Evolutionary conservation across 257 asterid species (phyloP), one percentile per base, ranked within the genome.

Genomic region (Rauvolfia tetraphylla): DNA sequence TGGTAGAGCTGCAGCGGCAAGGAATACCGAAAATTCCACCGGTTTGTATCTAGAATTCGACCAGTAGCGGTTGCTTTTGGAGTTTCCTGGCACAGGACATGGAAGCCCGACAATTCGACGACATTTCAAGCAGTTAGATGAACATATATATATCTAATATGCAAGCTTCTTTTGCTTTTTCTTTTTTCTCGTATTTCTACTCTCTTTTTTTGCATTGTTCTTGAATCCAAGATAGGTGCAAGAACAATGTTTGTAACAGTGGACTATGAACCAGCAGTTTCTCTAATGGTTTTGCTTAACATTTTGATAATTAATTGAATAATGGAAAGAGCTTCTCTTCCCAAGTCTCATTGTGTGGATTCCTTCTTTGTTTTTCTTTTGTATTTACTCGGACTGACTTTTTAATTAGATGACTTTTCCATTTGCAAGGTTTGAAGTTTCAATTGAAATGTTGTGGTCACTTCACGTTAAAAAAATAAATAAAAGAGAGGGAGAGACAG

Each of bases 11-110:
- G 46, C 96, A 92, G 68, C 91, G 87, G 9, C 96, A 89, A 83
- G 98, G 98, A 33, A 75, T 94, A 68, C 82, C 98, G 0, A 94
- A 86, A 77, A 79, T 93, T 75, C 97, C 98, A 36, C 96, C 97
- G 18, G 76, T 85, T 58, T 81, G 88, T 79, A 88, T 86, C 73
- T 85, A 75, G 75, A 34, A 33, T 20, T 51, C 20, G 29, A 42
- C 4, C 51, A 48, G 44, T 53, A 7, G 11, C 13, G 44, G 36
- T 33, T 51, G 5, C 20, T 72, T 49, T 34, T 44, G 56, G 78
- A 59, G 62, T 69, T 48, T 73, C 29, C 53, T 0, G 9, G 75
- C 79, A 76, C 71, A 29, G 31, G 10, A 12, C 31, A 49, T 36
- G 42, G 48, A 54, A 15, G 29, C 71, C 84, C 80, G 18, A 67